Conservation (phyloP, 805 yeast species). For the Lipomyces anomalus region DNA sequence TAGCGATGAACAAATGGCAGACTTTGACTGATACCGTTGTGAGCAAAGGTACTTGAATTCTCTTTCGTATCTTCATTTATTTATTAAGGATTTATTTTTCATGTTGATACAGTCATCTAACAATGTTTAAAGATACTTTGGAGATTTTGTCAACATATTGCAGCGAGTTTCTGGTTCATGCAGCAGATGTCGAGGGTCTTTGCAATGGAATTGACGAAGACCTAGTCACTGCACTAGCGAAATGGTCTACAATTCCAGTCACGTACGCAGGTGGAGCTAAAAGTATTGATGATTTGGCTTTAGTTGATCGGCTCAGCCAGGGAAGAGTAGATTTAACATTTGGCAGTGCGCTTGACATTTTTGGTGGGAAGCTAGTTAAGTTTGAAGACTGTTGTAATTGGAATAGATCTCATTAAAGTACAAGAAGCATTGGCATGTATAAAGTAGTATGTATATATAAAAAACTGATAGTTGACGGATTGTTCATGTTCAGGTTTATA, state of each 20-base stretch:
- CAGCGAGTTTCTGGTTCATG: conserved; percentile 86
- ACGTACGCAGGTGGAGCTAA: conserved; percentile 98
- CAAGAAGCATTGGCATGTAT: not conserved
- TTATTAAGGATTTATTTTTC: no score
- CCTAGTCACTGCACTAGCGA: conserved; percentile 62
- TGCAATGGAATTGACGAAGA: conserved; percentile 87
- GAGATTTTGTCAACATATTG: conserved; percentile 56
- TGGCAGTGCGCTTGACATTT: conserved; percentile 90
- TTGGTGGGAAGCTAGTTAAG: conserved; percentile 80
- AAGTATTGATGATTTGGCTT: conserved; percentile 57
- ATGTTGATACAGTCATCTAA: no score
- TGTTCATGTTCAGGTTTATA: no score
- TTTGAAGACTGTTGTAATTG: conserved; percentile 71
- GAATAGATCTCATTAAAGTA: conserved; percentile 43
- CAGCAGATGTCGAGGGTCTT: conserved; percentile 97
- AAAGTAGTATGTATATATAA: not conserved
- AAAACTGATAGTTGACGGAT: not conserved
- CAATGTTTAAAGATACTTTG: conserved; percentile 42
- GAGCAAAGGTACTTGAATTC: conserved; percentile 31
- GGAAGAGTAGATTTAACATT: conserved; percentile 88
- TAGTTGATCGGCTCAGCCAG: conserved; percentile 60
- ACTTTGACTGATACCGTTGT: conserved; percentile 66
- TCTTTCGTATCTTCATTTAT: no score
- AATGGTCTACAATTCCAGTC: conserved; percentile 71
- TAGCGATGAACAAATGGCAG: conserved; percentile 99